A percentile compares a stretch with the other conserved stretches of the same genome.
These are phyloP conservation scores for Pseudogymnoascus sp. DNA, from an alignment of 2,329 filamentous ascomycete genomes.

Conservation along the genomic window DNA sequence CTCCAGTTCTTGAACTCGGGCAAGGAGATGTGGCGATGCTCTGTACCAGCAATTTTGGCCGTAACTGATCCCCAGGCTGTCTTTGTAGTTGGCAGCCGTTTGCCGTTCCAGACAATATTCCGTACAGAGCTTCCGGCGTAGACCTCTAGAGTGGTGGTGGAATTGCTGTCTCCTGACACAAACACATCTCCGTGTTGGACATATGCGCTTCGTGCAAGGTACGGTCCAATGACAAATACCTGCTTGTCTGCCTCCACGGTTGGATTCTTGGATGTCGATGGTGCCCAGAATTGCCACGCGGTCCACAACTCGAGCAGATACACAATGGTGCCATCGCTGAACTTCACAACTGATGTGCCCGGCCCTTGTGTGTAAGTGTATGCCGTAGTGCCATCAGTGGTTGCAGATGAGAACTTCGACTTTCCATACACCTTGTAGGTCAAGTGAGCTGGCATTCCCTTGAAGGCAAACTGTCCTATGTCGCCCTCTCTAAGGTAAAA, in stretches of 20 bases:
- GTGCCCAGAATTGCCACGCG: constrained; percentile 52
- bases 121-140: constrained; percentile 36
- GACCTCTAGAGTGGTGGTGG: constrained; percentile 37
- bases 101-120: constrained; percentile 42
- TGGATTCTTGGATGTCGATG: constrained; percentile 40
- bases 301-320: constrained; percentile 47
- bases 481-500: constrained; percentile 45
- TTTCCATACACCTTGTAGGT: constrained; percentile 37
- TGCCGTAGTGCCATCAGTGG: constrained; percentile 25
- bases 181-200: constrained; percentile 30
- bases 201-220: constrained; percentile 37
- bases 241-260: constrained; percentile 40
- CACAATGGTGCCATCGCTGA: constrained; percentile 43
- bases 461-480: constrained; percentile 44
- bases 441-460: constrained; percentile 29
- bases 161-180: constrained; percentile 36
- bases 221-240: constrained; percentile 39
- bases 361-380: constrained; percentile 43
- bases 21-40: constrained; percentile 35
- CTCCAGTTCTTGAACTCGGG: constrained; percentile 42
- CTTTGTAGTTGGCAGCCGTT: constrained; percentile 30
- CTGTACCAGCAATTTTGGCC: constrained; percentile 34
- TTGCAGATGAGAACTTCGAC: constrained; percentile 29
- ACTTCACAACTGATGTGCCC: constrained; percentile 41
- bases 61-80: constrained; percentile 41